Conservation (phyloP, 257 asterid species). For the Jacaranda copaia region DNA sequence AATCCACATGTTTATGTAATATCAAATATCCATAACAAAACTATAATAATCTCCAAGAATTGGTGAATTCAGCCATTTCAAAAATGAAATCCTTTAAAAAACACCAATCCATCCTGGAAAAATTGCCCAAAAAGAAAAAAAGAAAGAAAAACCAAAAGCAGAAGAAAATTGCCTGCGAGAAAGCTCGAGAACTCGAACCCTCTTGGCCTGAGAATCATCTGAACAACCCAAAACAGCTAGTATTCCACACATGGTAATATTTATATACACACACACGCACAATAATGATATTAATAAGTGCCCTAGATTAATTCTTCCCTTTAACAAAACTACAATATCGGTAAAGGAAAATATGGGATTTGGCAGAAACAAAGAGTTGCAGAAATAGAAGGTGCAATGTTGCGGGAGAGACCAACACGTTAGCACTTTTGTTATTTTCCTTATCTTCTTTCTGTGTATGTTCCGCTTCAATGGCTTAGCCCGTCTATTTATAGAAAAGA, state of each 20-base stretch:
- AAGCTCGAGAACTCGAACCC: slow-evolving; percentile 98
- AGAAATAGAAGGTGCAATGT: slow-evolving; percentile 37
- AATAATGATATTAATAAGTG: background rate
- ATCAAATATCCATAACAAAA: background rate
- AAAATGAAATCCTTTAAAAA: background rate
- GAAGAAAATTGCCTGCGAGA: slow-evolving; percentile 77
- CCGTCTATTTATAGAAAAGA: slow-evolving; percentile 31
- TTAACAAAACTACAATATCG: too few relatives aligned
- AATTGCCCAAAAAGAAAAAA: background rate
- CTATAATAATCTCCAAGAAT: background rate
- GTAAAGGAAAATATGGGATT: background rate
- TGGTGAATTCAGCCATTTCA: background rate
- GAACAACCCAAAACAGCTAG: slow-evolving; percentile 92
- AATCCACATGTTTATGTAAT: background rate
- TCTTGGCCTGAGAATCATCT: slow-evolving; percentile 88
- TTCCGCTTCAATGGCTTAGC: slow-evolving; percentile 28
- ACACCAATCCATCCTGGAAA: background rate
- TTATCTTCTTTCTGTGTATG: background rate
- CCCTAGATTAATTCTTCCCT: background rate
- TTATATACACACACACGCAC: background rate
- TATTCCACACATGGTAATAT: slow-evolving; percentile 76
- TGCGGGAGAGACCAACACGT: slow-evolving; percentile 44
- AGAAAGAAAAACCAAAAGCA: background rate
- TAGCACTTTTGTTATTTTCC: background rate
- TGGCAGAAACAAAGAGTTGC: background rate